These are phyloP conservation scores for Schizopora paradoxa DNA, from an alignment of 1,284 basidiomycete genomes.

Conservation along the genomic window DNA sequence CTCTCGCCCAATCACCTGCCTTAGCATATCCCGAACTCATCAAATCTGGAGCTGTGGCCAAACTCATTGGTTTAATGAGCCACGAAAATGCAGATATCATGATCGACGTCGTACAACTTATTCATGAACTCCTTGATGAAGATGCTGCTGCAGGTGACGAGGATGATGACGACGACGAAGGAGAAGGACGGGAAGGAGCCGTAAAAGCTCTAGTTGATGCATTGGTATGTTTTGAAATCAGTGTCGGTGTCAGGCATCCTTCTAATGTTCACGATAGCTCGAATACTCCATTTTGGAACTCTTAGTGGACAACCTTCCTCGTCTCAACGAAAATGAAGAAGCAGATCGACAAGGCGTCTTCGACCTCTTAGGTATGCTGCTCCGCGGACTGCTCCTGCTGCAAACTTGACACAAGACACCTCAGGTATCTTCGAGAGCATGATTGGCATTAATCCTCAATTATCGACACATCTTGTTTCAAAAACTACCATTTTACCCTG, in stretches of 20 bases:
- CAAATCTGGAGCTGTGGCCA: conserved; percentile 61
- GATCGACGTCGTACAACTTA: conserved; percentile 84
- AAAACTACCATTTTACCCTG: conserved; percentile 76
- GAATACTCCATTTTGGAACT: conserved; percentile 83
- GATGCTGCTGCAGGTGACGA: conserved; percentile 81
- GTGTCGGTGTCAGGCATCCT: neutral
- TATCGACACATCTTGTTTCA: conserved; percentile 64
- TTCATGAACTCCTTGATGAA: conserved; percentile 95
- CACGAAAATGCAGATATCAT: conserved; percentile 95
- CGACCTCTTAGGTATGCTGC: conserved; percentile 72
- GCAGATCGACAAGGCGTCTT: conserved; percentile 87
- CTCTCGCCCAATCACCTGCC: conserved; percentile 83
- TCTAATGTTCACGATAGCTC: conserved; percentile 41
- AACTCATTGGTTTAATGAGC: conserved; percentile 79
- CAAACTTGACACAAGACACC: conserved; percentile 8
- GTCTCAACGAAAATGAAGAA: conserved; percentile 82
- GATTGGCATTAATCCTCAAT: conserved; percentile 74
- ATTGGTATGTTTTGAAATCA: conserved; percentile 60
- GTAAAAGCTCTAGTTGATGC: conserved; percentile 70
- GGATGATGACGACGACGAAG: conserved; percentile 61
- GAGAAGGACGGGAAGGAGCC: conserved; percentile 58
- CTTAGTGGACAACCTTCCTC: conserved; percentile 81
- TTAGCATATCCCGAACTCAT: conserved; percentile 89
- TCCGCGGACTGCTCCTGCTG: neutral
- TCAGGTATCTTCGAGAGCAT: conserved; percentile 93